A percentile compares a stretch with the other conserved stretches of the same genome.
Conservation (phyloP, 2,329 filamentous ascomycete species). For the Nigrospora sphaerica region DNA sequence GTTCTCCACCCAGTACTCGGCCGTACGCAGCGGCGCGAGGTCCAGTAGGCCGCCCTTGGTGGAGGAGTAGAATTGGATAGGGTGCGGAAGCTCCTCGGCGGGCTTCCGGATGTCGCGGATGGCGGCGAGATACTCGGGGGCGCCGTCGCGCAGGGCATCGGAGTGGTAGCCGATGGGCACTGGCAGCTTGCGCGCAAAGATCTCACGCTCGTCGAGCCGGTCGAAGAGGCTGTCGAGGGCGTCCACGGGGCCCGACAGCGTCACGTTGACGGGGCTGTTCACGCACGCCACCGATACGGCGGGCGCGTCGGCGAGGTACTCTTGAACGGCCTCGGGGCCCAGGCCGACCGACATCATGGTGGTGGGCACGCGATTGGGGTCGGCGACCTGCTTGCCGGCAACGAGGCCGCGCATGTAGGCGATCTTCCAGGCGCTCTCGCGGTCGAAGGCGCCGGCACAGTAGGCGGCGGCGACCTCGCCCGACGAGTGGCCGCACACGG, state of each 20-base stretch:
- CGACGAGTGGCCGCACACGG: conserved; percentile 18
- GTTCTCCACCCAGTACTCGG: conserved; percentile 16
- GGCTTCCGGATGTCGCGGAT: neutral
- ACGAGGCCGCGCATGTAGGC: conserved; percentile 30
- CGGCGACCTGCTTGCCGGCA: conserved; percentile 27
- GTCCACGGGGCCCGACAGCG: conserved; percentile 11
- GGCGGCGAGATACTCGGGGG: conserved; percentile 13
- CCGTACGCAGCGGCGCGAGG: conserved; percentile 8
- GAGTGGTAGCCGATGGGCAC: conserved; percentile 16
- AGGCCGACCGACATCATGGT: conserved; percentile 47
- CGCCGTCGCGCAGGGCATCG: conserved; percentile 14
- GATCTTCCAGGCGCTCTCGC: conserved; percentile 13
- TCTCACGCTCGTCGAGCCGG: conserved; percentile 8
- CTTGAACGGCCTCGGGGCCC: conserved; percentile 27
- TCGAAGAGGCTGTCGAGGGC: conserved; percentile 12
- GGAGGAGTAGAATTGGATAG: conserved; percentile 15
- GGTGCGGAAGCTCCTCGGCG: conserved; percentile 3
- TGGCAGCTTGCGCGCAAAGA: conserved; percentile 15
- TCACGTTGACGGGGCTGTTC: conserved; percentile 14
- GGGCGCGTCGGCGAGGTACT: conserved; percentile 12
- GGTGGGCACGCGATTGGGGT: conserved; percentile 28
- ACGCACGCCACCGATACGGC: conserved; percentile 16
- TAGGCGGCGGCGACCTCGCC: conserved; percentile 16
- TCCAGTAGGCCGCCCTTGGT: conserved; percentile 10
- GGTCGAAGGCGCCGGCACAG: conserved; percentile 17